Conservation (phyloP, 2,329 filamentous ascomycete species). For the Cladosporium velox region DNA sequence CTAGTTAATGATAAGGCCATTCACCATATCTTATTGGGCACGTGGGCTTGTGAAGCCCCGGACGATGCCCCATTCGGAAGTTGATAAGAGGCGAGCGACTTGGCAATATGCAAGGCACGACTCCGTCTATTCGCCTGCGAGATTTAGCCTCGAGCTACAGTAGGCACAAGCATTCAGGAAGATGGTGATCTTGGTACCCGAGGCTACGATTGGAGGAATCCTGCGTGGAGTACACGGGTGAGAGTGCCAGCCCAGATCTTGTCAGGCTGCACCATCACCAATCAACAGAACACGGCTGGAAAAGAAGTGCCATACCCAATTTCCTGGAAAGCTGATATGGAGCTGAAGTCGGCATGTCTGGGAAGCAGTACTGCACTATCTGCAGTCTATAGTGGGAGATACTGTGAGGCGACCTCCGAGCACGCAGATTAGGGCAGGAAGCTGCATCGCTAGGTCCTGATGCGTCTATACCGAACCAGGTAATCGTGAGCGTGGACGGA, state of each 20-base stretch:
- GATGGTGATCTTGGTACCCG: neutral
- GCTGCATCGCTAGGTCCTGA: neutral
- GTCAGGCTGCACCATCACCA: neutral
- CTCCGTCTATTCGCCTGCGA: neutral
- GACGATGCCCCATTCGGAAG: slow-evolving; percentile 11
- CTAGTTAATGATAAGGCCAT: slow-evolving; percentile 16
- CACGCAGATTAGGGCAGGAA: neutral
- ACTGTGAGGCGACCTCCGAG: slow-evolving; percentile 1
- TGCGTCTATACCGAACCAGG: neutral
- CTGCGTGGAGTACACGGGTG: neutral
- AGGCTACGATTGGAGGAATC: slow-evolving; percentile 6
- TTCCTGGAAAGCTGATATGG: neutral
- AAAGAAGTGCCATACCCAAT: neutral
- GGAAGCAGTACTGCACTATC: neutral
- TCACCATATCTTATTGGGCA: slow-evolving; percentile 14
- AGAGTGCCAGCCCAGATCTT: slow-evolving; percentile 6
- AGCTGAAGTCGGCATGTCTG: neutral
- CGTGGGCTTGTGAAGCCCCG: slow-evolving; percentile 14
- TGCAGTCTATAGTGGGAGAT: neutral
- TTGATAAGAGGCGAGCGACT: slow-evolving; percentile 12
- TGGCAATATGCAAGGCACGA: slow-evolving; percentile 17
- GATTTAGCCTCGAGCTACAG: slow-evolving; percentile 9
- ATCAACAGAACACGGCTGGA: neutral
- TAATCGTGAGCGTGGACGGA: neutral
- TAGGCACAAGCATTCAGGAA: slow-evolving; percentile 1